A percentile compares a stretch with the other conserved stretches of the same genome.
Evolutionary conservation across 108 stramenopile genomes (phyloP).

Genomic region (Mediolabrus comicus): DNA sequence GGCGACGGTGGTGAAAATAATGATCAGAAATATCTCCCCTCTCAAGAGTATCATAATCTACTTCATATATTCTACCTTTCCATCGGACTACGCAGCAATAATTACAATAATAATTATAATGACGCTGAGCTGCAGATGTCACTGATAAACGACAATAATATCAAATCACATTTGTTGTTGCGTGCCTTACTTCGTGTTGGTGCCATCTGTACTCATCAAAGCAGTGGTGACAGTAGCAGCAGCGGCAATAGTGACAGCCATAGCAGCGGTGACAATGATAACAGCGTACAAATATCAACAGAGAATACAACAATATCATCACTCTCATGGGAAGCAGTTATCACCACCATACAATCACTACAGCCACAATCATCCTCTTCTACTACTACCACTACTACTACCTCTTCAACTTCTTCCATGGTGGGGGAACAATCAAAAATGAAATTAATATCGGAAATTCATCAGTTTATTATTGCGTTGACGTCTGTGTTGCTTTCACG

Average conservation of each 20-base stretch:
- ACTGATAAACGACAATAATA: neutral
- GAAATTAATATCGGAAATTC: constrained; percentile 36
- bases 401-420: constrained; percentile 6
- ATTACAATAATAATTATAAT: neutral
- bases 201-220: neutral
- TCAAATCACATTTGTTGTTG: constrained; percentile 31
- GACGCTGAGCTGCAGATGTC: neutral
- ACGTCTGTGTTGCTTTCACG: neutral
- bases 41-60: neutral
- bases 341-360: constrained; percentile 10
- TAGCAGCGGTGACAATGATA: too few species aligned
- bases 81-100: constrained; percentile 9
- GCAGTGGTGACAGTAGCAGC: neutral
- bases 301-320: too few species aligned
- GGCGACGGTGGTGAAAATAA: too few species aligned
- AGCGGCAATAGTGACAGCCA: too few species aligned
- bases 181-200: constrained; percentile 18
- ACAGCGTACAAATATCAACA: too few species aligned
- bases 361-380: neutral
- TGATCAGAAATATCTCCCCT: neutral
- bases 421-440: constrained; percentile 18
- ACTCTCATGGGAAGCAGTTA: constrained; percentile 8
- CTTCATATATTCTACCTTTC: constrained; percentile 18
- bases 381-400: neutral
- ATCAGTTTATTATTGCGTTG: constrained; percentile 11